Conservation (phyloP, 177 flowering plant genomes). For the Vitis hybrid region DNA sequence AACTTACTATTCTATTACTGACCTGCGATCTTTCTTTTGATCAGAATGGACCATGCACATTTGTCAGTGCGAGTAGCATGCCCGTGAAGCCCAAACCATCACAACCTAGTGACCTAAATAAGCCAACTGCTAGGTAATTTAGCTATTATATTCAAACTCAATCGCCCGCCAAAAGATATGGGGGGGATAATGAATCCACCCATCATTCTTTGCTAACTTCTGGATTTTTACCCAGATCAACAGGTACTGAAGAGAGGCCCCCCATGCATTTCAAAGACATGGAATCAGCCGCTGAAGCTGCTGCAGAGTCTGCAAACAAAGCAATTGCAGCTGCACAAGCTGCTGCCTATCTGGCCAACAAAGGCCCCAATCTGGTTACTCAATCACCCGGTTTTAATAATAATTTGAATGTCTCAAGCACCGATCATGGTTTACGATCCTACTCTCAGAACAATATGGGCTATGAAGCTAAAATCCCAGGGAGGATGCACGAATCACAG, state of each 20-base stretch:
- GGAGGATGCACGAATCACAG: constrained; percentile 27
- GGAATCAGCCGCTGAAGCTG: constrained; percentile 86
- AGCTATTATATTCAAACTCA: background rate
- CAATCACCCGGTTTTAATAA: constrained; percentile 17
- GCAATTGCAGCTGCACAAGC: constrained; percentile 90
- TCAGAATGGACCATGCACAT: constrained; percentile 75
- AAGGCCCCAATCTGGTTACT: constrained; percentile 22
- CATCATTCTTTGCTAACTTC: background rate
- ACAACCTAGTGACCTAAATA: constrained; percentile 29
- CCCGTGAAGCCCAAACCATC: constrained; percentile 51
- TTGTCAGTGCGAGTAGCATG: constrained; percentile 74
- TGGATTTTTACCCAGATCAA: constrained; percentile 21
- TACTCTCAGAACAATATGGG: background rate
- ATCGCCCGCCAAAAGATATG: background rate
- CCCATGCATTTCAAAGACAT: constrained; percentile 44
- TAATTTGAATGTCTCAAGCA: constrained; percentile 15
- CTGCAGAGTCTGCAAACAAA: constrained; percentile 68
- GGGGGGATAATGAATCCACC: background rate
- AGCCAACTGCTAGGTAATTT: constrained; percentile 33
- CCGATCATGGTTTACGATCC: constrained; percentile 13
- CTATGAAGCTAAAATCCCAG: constrained; percentile 19
- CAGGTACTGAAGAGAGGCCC: constrained; percentile 17
- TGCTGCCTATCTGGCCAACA: constrained; percentile 68
- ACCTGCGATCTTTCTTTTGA: constrained; percentile 9
- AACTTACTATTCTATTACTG: background rate